phyloP scores from a whole-genome alignment of 2,329 filamentous ascomycete genomes.

The Epicoccum sorghinum region DNA sequence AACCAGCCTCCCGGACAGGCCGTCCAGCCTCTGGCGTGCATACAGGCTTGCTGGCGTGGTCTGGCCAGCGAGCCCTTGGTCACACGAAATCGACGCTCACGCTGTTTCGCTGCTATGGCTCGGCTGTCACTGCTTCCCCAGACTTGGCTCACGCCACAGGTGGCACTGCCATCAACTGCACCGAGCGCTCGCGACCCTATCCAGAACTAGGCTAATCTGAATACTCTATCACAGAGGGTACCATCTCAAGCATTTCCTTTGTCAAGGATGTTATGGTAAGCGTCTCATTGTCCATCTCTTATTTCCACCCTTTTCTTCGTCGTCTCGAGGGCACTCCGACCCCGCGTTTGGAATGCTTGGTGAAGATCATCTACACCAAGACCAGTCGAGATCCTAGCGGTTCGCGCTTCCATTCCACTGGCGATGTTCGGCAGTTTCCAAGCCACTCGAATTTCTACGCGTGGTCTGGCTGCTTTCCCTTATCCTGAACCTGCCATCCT shows the following conservation, averaged over 20 bases:
- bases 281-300: conserved; percentile 27
- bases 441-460: conserved; percentile 36
- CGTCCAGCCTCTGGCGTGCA: conserved; percentile 23
- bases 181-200: conserved; percentile 24
- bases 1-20: conserved; percentile 18
- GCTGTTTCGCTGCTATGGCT: conserved; percentile 23
- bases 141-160: conserved; percentile 38
- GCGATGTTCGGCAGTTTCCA: conserved; percentile 18
- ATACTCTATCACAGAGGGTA: conserved; percentile 67
- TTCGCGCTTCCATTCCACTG: conserved; percentile 29
- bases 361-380: conserved; percentile 33
- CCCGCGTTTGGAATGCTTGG: conserved; percentile 37
- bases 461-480: conserved; percentile 20
- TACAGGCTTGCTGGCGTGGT: conserved; percentile 19
- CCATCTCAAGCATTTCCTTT: conserved; percentile 82
- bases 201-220: conserved; percentile 33
- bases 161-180: conserved; percentile 26
- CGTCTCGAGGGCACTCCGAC: conserved; percentile 32
- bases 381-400: conserved; percentile 29
- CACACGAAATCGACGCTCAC: conserved; percentile 10
- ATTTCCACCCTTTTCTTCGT: conserved; percentile 13
- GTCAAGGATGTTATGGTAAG: conserved; percentile 83
- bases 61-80: conserved; percentile 26
- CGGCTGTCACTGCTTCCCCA: conserved; percentile 35
- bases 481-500: conserved; percentile 25